These are phyloP conservation scores for Penicillium sp. DNA, from an alignment of 2,329 filamentous ascomycete species.

Conservation along the genomic window DNA sequence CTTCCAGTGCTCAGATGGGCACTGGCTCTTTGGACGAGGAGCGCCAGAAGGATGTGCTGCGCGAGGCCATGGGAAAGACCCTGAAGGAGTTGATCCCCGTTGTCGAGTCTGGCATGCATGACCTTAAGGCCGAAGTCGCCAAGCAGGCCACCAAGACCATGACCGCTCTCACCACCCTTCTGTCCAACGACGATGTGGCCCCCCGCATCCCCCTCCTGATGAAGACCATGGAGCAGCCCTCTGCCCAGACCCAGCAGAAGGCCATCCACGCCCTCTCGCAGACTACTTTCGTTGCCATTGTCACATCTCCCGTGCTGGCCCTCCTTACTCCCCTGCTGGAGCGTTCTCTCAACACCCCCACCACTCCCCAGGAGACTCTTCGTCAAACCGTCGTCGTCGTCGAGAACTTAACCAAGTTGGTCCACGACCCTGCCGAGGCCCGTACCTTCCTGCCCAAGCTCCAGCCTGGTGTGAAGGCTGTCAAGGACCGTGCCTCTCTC, in stretches of 20 bases:
- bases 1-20: conserved; percentile 86
- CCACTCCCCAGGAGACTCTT: conserved; percentile 88
- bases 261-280: conserved; percentile 95
- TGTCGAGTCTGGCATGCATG: conserved; percentile 92
- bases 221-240: conserved; percentile 93
- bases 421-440: conserved; percentile 93
- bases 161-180: conserved; percentile 81
- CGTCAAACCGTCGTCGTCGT: conserved; percentile 95
- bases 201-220: conserved; percentile 89
- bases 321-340: conserved; percentile 93
- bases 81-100: conserved; percentile 86
- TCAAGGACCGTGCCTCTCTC: conserved; percentile 83
- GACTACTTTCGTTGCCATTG: conserved; percentile 96
- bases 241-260: conserved; percentile 83
- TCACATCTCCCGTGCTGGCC: conserved; percentile 92
- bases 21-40: conserved; percentile 83
- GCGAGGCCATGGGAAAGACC: conserved; percentile 79
- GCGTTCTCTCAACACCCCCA: conserved; percentile 86
- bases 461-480: conserved; percentile 86
- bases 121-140: conserved; percentile 79
- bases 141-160: conserved; percentile 93
- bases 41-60: conserved; percentile 80
- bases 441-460: conserved; percentile 93
- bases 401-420: conserved; percentile 96
- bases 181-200: conserved; percentile 95